Percentiles rank a stretch among this genome's conserved stretches.
These are phyloP conservation scores for Pleurotus eryngii DNA, from an alignment of 768 basidiomycete species.

Conservation along the genomic window DNA sequence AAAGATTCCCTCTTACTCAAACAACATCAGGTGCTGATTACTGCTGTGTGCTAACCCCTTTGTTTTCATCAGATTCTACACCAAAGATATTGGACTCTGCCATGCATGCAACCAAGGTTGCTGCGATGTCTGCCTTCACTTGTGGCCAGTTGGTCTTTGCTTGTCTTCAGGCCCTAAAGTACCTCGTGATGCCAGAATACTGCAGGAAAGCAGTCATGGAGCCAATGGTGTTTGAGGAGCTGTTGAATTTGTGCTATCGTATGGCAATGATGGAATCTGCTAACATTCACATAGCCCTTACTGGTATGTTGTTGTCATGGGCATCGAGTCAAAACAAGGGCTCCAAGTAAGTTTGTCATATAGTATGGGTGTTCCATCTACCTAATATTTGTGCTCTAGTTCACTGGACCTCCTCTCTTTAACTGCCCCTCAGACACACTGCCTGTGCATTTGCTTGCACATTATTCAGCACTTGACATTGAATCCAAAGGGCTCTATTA, in stretches of 20 bases:
- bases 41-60: constrained; percentile 93
- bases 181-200: constrained; percentile 76
- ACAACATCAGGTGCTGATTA: constrained; percentile 97
- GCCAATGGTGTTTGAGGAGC: constrained; percentile 83
- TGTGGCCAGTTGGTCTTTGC: constrained; percentile 52
- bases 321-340: constrained; percentile 37
- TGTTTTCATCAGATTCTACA: constrained; percentile 92
- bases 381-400: constrained; percentile 11
- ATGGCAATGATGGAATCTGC: constrained; percentile 86
- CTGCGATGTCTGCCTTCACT: constrained; percentile 36
- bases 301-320: constrained; percentile 64
- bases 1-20: constrained; percentile 87
- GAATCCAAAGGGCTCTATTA: constrained; percentile 43
- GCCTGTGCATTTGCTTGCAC: constrained; percentile 80
- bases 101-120: constrained; percentile 67
- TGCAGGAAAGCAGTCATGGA: constrained; percentile 80
- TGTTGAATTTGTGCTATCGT: constrained; percentile 83
- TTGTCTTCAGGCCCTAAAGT: constrained; percentile 73
- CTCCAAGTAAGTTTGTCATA: constrained; percentile 7
- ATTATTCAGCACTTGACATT: constrained; percentile 72
- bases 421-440: constrained; percentile 56
- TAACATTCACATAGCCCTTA: constrained; percentile 62
- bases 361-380: constrained; percentile 10
- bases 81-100: constrained; percentile 94
- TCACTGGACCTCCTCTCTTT: constrained; percentile 35